Percentiles rank a stretch among this genome's conserved stretches.
phyloP scores from a whole-genome alignment of 345 rosid genomes.

The Salix arbutifolia region DNA sequence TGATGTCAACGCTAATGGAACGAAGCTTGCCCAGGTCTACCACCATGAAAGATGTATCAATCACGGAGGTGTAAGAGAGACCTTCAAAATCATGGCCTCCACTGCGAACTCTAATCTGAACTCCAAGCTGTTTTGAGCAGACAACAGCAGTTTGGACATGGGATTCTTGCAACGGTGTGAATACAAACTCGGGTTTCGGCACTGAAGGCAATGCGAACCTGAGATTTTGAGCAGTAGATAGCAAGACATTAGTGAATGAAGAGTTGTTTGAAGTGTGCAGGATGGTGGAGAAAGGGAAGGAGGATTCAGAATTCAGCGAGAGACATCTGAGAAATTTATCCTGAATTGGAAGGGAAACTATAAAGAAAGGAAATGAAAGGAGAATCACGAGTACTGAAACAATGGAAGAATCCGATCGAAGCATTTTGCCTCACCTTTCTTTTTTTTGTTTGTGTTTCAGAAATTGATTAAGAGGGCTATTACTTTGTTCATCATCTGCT shows the following conservation, averaged over 20 bases:
- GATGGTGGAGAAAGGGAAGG: slow-evolving; percentile 23
- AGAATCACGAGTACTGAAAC: slow-evolving; percentile 23
- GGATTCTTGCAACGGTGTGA: slow-evolving; percentile 26
- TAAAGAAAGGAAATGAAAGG: slow-evolving; percentile 1
- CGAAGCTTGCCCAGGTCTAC: slow-evolving; percentile 17
- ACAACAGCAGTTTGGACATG: slow-evolving; percentile 27
- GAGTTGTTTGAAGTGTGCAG: slow-evolving; percentile 21
- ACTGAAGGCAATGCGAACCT: slow-evolving; percentile 21
- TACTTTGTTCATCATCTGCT: slow-evolving; percentile 8
- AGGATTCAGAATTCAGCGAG: neutral
- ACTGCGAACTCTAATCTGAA: slow-evolving; percentile 21
- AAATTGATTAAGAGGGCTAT: neutral
- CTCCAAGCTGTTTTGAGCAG: slow-evolving; percentile 17
- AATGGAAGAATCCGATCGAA: neutral
- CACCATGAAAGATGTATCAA: slow-evolving; percentile 10
- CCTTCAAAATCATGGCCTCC: slow-evolving; percentile 27
- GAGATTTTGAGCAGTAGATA: slow-evolving; percentile 26
- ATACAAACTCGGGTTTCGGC: slow-evolving; percentile 20
- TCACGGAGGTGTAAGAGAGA: slow-evolving; percentile 13
- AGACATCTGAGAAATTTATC: slow-evolving; percentile 26
- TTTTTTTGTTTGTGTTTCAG: neutral
- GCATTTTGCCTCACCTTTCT: slow-evolving; percentile 19
- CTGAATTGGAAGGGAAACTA: neutral
- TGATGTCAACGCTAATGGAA: neutral
- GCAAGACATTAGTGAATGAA: slow-evolving; percentile 14